A percentile compares a stretch with the other conserved stretches of the same genome.
Evolutionary conservation across 805 yeast genomes (phyloP).

Genomic region (Peterozyma toletana): DNA sequence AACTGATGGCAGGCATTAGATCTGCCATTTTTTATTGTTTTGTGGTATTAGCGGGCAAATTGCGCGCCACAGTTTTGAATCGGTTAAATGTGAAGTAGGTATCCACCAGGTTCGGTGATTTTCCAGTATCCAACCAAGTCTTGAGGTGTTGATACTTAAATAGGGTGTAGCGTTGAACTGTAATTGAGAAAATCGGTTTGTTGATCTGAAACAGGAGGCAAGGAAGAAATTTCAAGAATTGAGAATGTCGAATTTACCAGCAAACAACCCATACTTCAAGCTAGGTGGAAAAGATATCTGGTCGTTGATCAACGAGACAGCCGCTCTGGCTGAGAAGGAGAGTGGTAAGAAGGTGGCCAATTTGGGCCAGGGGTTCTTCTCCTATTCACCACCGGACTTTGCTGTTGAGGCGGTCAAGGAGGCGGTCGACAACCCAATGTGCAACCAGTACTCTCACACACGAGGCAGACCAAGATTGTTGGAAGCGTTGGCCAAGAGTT

Average conservation of each 20-base stretch:
- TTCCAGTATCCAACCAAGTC: too few species aligned
- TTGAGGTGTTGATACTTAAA: too few species aligned
- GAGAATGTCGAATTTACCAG: conserved; percentile 23
- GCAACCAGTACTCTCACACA: conserved; percentile 91
- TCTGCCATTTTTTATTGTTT: too few species aligned
- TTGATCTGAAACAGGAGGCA: too few species aligned
- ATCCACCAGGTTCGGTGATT: too few species aligned
- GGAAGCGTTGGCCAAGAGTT: conserved; percentile 61
- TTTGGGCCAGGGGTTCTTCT: conserved; percentile 95
- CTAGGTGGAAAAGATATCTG: conserved; percentile 84
- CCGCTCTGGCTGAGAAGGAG: conserved; percentile 69
- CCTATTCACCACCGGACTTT: conserved; percentile 93
- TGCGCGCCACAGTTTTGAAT: too few species aligned
- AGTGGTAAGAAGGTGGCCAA: conserved; percentile 76
- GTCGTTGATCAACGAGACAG: conserved; percentile 93
- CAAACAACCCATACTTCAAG: conserved; percentile 62
- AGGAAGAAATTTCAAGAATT: not conserved
- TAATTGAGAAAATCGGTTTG: too few species aligned
- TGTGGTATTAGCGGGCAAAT: too few species aligned
- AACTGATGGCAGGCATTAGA: too few species aligned
- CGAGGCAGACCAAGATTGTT: conserved; percentile 77
- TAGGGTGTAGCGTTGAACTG: too few species aligned
- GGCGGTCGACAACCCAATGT: conserved; percentile 65
- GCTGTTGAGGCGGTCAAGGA: conserved; percentile 75
- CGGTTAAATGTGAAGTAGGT: too few species aligned